Percentiles rank a stretch among this genome's conserved stretches.
phyloP scores from a whole-genome alignment of 2,329 filamentous ascomycete species.

The Fusarium sp. region DNA sequence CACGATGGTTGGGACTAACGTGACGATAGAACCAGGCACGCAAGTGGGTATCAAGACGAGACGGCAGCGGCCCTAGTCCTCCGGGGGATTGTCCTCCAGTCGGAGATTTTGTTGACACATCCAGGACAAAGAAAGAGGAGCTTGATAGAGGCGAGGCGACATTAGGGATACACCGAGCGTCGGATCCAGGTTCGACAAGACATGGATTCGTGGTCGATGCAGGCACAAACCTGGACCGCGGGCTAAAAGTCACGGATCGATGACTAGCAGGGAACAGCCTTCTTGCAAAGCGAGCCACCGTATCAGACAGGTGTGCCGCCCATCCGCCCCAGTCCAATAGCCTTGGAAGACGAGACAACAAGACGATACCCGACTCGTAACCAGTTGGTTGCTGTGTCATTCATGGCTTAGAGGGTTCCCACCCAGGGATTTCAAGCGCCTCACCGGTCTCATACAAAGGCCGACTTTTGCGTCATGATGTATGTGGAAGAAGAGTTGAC shows the following conservation, averaged over 20 bases:
- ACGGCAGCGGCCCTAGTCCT: not conserved
- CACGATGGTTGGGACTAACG: not conserved
- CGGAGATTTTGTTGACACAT: not conserved
- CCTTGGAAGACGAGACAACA: not conserved
- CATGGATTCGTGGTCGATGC: constrained; percentile 14
- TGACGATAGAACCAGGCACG: not conserved
- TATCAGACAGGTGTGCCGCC: constrained; percentile 2
- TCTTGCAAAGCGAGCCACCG: not conserved
- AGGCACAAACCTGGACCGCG: not conserved
- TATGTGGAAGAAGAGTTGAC: not conserved
- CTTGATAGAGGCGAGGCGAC: not conserved
- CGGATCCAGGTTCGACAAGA: not conserved
- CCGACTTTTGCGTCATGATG: not conserved
- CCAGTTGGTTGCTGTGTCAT: not conserved
- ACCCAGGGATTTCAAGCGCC: not conserved
- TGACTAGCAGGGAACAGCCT: not conserved
- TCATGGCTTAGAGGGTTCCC: not conserved
- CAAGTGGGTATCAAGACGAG: not conserved
- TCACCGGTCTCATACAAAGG: not conserved
- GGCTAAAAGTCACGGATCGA: not conserved
- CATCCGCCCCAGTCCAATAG: not conserved
- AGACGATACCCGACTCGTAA: not conserved
- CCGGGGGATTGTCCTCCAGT: not conserved
- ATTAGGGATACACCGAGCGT: constrained; percentile 7
- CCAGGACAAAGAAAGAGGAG: not conserved